Evolutionary conservation across 441 rosid genomes (phyloP), one percentile per base, ranked within the genome.

Genomic region (Gossypium lobatum): DNA sequence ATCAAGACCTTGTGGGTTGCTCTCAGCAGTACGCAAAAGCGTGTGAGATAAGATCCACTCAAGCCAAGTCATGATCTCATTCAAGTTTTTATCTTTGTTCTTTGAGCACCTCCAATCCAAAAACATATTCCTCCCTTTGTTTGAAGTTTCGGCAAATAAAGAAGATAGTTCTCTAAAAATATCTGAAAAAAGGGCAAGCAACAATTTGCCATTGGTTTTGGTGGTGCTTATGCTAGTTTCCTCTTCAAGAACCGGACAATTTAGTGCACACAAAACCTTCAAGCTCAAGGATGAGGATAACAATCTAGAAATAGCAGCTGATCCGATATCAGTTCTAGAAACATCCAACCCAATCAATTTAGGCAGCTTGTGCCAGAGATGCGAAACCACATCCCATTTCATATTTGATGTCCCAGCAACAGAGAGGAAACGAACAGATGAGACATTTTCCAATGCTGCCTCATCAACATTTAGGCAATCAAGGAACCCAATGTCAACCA

Each of bases 391-490:
- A 3, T 80, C 82, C 98, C 99, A 95, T 71, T 91, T 93, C 80
- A 93, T 83, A 82, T 87, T 93, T 66, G 93, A 88, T 53, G 98
- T 89, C 78, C 99, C 99, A 3, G 99, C 95, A 78, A 93, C 91
- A 28, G 99, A 91, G 61, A 95, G 92, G 72, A 86, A 90, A 9
- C 81, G 71, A 75, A 93, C 79, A 6, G 99, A 90, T 58, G 61
- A 63, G 23, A 93, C 80, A 81, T 85, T 95, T 60, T 88, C 97
- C 75, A 95, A 14, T 52, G 98, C 98, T 2, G 75, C 87, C 77
- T 86, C 98, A 78, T 91, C 95, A 16, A 95, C 80, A 72, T 84
- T 87, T 31, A 87, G 79, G 75, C 98, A 95, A 79, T 95, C 99
- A 75, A 93, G 72, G 73, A 95, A 91, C 63, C 96, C 98, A 70